These are phyloP conservation scores for Phylloporus sp. DNA, from an alignment of 768 basidiomycete species.

Conservation along the genomic window DNA sequence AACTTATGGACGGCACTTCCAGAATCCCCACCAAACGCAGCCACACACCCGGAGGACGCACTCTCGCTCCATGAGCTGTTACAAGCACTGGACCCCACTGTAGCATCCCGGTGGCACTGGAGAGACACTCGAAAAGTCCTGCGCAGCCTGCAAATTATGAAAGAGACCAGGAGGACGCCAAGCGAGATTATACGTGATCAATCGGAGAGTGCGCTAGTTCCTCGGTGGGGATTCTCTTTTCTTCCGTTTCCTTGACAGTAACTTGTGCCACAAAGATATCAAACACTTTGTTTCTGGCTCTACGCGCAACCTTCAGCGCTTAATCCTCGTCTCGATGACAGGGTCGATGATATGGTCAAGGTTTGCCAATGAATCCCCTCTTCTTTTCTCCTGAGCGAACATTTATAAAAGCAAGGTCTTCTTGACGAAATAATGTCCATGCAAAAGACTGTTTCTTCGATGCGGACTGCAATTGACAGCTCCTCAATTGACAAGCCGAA, in stretches of 20 bases:
- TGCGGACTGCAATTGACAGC: neutral
- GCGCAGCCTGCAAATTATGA: conserved; percentile 71
- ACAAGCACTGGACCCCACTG: conserved; percentile 57
- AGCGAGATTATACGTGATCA: conserved; percentile 70
- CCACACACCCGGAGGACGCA: conserved; percentile 49
- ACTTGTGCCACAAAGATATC: conserved; percentile 51
- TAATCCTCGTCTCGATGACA: conserved; percentile 61
- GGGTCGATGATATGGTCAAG: conserved; percentile 88
- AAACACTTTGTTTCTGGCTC: conserved; percentile 87
- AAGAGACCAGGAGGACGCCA: conserved; percentile 56
- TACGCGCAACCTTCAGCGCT: conserved; percentile 65
- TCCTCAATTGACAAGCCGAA: neutral
- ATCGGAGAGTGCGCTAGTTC: conserved; percentile 37
- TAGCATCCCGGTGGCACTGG: conserved; percentile 94
- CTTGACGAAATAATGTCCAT: conserved; percentile 70
- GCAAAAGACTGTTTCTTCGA: conserved; percentile 22
- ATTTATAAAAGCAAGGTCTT: conserved; percentile 60
- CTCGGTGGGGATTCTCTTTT: conserved; percentile 42
- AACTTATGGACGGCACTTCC: conserved; percentile 56
- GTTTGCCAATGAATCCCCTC: conserved; percentile 34
- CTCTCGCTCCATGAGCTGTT: conserved; percentile 66
- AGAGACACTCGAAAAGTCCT: conserved; percentile 86
- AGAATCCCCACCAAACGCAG: conserved; percentile 51
- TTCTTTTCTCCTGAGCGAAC: neutral
- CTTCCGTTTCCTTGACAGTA: neutral